Evolutionary conservation across 1,139 yeast species (phyloP).

Genomic region (Zygosaccharomyces sapae): DNA sequence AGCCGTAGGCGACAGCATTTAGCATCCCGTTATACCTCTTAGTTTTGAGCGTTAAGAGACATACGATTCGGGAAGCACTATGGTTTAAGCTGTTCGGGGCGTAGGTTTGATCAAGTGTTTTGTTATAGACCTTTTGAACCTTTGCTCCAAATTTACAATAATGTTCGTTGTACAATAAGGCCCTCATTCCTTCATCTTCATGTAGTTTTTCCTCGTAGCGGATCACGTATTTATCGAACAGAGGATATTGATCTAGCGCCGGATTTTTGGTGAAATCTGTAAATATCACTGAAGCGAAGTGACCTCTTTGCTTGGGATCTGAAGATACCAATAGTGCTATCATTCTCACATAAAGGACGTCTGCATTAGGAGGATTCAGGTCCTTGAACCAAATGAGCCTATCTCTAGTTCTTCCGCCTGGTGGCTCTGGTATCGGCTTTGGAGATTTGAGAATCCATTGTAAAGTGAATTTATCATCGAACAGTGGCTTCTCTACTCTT

Average conservation of each 20-base stretch:
- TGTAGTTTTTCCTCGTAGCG: constrained; percentile 16
- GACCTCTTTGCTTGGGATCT: constrained; percentile 14
- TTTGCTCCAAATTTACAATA: constrained; percentile 18
- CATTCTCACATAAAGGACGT: constrained; percentile 20
- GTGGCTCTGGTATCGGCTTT: neutral
- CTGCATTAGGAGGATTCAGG: constrained; percentile 9
- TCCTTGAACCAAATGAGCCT: constrained; percentile 17
- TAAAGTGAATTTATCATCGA: constrained; percentile 8
- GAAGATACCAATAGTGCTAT: constrained; percentile 22
- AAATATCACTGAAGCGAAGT: constrained; percentile 20
- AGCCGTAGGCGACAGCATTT: constrained; percentile 20
- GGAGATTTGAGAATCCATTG: constrained; percentile 7
- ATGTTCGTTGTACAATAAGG: constrained; percentile 20
- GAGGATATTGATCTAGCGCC: constrained; percentile 18
- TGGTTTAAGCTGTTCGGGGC: neutral
- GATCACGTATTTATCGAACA: constrained; percentile 22
- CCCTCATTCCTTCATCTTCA: constrained; percentile 18
- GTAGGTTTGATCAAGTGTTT: constrained; percentile 4
- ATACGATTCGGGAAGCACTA: constrained; percentile 20
- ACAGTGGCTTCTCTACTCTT: constrained; percentile 7
- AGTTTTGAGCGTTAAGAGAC: constrained; percentile 24
- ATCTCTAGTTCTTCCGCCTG: constrained; percentile 9
- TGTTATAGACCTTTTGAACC: neutral
- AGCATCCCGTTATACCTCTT: constrained; percentile 21
- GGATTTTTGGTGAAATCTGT: constrained; percentile 28